phyloP scores from a whole-genome alignment of 176 grass and related monocot genomes.

The Avena sativa region DNA sequence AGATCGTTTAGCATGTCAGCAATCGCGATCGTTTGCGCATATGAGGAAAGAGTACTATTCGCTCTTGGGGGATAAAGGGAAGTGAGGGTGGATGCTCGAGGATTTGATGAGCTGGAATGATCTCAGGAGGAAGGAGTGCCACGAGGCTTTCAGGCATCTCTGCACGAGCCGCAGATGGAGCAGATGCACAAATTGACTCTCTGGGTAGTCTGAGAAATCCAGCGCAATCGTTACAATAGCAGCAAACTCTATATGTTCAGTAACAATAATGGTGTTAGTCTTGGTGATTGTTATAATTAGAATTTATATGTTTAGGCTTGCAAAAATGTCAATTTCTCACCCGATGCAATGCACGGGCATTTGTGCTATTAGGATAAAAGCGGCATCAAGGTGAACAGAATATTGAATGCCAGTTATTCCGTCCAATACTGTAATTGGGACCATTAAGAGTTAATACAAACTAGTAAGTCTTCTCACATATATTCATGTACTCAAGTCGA shows the following conservation, averaged over 20 bases:
- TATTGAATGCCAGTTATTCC: background rate
- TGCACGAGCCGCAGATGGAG: slow-evolving; percentile 78
- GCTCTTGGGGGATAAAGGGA: slow-evolving; percentile 62
- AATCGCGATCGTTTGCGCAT: slow-evolving; percentile 41
- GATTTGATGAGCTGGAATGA: slow-evolving; percentile 66
- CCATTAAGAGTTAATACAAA: background rate
- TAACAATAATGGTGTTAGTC: background rate
- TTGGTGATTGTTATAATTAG: slow-evolving; percentile 21
- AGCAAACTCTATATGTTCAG: background rate
- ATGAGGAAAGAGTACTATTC: slow-evolving; percentile 51
- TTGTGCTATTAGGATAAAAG: background rate
- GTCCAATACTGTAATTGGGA: slow-evolving; percentile 9
- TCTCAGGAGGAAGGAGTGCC: slow-evolving; percentile 64
- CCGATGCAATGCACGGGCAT: too few relatives aligned
- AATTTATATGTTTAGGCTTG: slow-evolving; percentile 9
- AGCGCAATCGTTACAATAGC: background rate
- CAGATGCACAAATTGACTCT: slow-evolving; percentile 93
- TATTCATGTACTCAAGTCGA: slow-evolving; percentile 8
- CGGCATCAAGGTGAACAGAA: background rate
- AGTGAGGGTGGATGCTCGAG: slow-evolving; percentile 53
- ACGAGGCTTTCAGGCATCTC: slow-evolving; percentile 55
- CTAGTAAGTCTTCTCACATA: background rate
- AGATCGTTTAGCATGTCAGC: too few relatives aligned
- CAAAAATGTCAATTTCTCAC: too few relatives aligned
- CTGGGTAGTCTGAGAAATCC: slow-evolving; percentile 52